Conservation (phyloP, 2,329 filamentous ascomycete species). For the Emmonsiellopsis sp. region DNA sequence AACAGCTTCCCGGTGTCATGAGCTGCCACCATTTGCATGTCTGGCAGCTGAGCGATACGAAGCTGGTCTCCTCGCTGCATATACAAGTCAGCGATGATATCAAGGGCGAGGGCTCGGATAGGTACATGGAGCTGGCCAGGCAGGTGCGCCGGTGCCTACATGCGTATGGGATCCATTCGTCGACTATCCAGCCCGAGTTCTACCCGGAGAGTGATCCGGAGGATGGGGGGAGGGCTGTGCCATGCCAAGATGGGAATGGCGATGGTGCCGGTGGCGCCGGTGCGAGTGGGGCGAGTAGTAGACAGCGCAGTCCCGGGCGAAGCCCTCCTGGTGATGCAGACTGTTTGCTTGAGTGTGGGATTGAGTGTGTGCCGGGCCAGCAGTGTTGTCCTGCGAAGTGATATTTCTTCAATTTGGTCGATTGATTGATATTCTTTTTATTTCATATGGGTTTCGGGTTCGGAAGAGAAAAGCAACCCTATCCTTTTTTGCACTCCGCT, state of each 20-base stretch:
- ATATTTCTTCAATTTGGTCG: not conserved
- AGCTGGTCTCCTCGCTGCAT: constrained; percentile 86
- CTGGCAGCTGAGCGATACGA: constrained; percentile 94
- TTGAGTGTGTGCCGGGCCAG: constrained; percentile 31
- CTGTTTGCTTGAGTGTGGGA: constrained; percentile 40
- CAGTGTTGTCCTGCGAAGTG: constrained; percentile 28
- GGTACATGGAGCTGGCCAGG: constrained; percentile 84
- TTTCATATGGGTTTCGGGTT: too few relatives aligned
- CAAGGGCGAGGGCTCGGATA: constrained; percentile 62
- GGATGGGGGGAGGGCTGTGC: constrained; percentile 13
- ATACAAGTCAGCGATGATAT: constrained; percentile 88
- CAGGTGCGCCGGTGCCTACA: constrained; percentile 82
- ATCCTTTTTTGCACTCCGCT: too few relatives aligned
- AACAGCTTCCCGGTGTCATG: constrained; percentile 71
- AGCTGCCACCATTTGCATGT: constrained; percentile 95
- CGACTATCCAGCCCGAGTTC: constrained; percentile 93
- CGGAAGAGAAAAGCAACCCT: too few relatives aligned
- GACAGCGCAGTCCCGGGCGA: constrained; percentile 21
- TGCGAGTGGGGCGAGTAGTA: not conserved
- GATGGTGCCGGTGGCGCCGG: not conserved
- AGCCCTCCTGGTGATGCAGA: constrained; percentile 31
- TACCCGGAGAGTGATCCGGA: constrained; percentile 27
- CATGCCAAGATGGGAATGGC: not conserved
- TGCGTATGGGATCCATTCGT: constrained; percentile 90
- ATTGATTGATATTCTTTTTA: not conserved